Evolutionary conservation across 805 yeast genomes (phyloP).

Genomic region (Tetrapisispora fleetii): DNA sequence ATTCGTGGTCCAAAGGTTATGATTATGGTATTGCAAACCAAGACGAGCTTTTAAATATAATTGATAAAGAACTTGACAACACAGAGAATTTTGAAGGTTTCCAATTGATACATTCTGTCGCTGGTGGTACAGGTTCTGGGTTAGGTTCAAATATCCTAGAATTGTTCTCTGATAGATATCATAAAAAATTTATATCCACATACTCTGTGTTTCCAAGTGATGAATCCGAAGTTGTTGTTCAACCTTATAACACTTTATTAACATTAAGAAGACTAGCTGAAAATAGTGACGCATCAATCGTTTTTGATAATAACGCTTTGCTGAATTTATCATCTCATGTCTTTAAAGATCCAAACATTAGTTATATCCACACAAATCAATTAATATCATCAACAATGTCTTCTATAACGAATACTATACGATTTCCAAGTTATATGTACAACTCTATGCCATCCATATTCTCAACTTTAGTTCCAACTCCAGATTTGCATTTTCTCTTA

Average conservation of each 20-base stretch:
- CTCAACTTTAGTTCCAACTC: conserved; percentile 77
- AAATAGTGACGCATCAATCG: conserved; percentile 77
- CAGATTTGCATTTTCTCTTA: conserved; percentile 64
- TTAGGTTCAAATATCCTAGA: conserved; percentile 79
- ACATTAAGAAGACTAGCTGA: conserved; percentile 76
- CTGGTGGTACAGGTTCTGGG: conserved; percentile 98
- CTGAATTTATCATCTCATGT: conserved; percentile 58
- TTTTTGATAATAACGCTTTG: conserved; percentile 83
- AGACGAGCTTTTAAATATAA: conserved; percentile 70
- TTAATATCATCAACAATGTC: conserved; percentile 79
- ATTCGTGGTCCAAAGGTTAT: conserved; percentile 91
- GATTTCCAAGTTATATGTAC: conserved; percentile 89
- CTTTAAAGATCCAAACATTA: conserved; percentile 43
- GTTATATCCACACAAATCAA: conserved; percentile 73
- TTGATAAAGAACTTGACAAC: conserved; percentile 83
- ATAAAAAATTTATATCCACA: conserved; percentile 75
- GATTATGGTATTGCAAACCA: conserved; percentile 56
- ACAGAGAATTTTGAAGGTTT: conserved; percentile 87
- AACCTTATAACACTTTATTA: conserved; percentile 84
- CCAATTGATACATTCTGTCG: conserved; percentile 86
- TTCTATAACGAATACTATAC: conserved; percentile 71
- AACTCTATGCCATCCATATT: conserved; percentile 73
- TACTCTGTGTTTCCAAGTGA: conserved; percentile 78
- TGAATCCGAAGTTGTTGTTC: conserved; percentile 92
- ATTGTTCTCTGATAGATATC: conserved; percentile 65